Evolutionary conservation across 208 protist genomes (phyloP).

Genomic region (Leptomonas pyrrhocoris): DNA sequence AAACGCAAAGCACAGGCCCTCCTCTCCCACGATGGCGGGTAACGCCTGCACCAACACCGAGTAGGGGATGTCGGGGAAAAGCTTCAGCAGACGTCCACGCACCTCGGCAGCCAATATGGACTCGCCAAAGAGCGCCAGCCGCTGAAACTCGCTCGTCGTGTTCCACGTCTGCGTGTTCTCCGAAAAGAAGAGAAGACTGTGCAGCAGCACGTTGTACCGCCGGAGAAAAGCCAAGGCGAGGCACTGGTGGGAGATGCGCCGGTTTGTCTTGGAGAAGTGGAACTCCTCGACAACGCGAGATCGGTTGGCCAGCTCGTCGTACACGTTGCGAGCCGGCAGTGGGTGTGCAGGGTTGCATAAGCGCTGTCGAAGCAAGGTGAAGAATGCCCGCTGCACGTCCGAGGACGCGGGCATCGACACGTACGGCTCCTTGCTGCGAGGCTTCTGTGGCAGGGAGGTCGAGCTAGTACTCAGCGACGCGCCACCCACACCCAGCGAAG

Average conservation of each 20-base stretch:
- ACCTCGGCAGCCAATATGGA: slow-evolving; percentile 62
- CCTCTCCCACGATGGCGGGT: slow-evolving; percentile 34
- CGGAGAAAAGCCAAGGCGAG: slow-evolving; percentile 74
- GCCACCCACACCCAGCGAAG: too few species aligned
- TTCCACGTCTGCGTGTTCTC: slow-evolving; percentile 72
- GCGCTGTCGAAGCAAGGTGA: slow-evolving; percentile 42
- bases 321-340: slow-evolving; percentile 57
- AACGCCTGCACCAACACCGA: slow-evolving; percentile 31
- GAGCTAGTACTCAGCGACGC: slow-evolving; percentile 4
- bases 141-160: slow-evolving; percentile 71
- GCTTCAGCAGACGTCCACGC: slow-evolving; percentile 54
- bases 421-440: background rate
- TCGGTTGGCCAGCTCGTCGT: slow-evolving; percentile 61
- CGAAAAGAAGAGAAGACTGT: slow-evolving; percentile 81
- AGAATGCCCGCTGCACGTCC: slow-evolving; percentile 30
- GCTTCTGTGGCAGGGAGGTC: background rate
- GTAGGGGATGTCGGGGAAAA: slow-evolving; percentile 63
- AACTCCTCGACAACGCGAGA: slow-evolving; percentile 80
- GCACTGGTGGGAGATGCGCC: slow-evolving; percentile 49
- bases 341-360: slow-evolving; percentile 60
- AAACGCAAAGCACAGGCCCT: slow-evolving; percentile 52
- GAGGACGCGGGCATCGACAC: background rate
- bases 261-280: slow-evolving; percentile 49
- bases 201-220: slow-evolving; percentile 87
- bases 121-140: slow-evolving; percentile 74